Conservation (phyloP, 306 rosid genomes). For the Cercis canadensis region DNA sequence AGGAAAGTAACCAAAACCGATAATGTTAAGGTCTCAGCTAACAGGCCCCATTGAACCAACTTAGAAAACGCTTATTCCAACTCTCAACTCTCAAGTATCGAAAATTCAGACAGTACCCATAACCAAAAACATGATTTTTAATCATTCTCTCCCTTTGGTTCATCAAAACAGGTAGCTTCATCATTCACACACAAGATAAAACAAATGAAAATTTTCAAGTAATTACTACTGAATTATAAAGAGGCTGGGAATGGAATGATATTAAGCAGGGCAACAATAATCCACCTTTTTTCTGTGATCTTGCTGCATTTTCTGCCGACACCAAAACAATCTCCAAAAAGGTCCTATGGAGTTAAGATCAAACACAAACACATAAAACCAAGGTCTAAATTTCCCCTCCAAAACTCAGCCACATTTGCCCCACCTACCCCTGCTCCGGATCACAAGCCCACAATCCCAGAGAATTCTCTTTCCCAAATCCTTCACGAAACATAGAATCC, state of each 20-base stretch:
- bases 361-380: conserved; percentile 32
- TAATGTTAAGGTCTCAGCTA: conserved; percentile 28
- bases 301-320: conserved; percentile 69
- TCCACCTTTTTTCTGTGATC: conserved; percentile 80
- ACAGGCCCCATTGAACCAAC: conserved; percentile 32
- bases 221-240: conserved; percentile 6
- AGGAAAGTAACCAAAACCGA: background rate
- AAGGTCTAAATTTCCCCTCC: conserved; percentile 27
- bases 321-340: conserved; percentile 39
- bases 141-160: conserved; percentile 9
- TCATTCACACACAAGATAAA: conserved; percentile 6
- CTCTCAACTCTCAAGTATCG: background rate
- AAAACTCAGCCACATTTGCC: conserved; percentile 74
- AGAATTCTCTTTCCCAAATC: conserved; percentile 51
- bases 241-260: conserved; percentile 8
- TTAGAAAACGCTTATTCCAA: conserved; percentile 9
- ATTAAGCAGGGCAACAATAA: conserved; percentile 7
- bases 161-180: conserved; percentile 33
- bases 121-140: conserved; percentile 23
- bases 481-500: conserved; percentile 61
- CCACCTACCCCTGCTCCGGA: conserved; percentile 85
- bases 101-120: conserved; percentile 27
- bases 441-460: conserved; percentile 67
- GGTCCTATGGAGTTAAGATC: conserved; percentile 41
- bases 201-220: conserved; percentile 3